Evolutionary conservation across 2,329 filamentous ascomycete species (phyloP), one percentile per base, ranked within the genome.

Genomic region (Tolypocladium pustulatum): DNA sequence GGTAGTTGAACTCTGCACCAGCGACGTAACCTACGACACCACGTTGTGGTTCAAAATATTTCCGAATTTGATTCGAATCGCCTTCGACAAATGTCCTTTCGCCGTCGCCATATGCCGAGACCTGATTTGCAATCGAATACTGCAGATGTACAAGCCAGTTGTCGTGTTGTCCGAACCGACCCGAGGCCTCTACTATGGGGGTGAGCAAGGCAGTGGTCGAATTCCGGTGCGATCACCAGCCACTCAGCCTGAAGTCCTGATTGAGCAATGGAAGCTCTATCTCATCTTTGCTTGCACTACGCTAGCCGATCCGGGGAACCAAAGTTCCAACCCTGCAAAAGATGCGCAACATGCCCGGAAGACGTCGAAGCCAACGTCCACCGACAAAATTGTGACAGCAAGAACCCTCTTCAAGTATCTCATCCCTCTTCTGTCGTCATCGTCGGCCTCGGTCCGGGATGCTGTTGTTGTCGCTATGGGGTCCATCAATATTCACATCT

Each of bases 41-140:
- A 96, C 92, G 0, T 76, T 99, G 15, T 99, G 94, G 94, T 95
- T 94, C 75, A 99, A 97, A 69, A 88, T 97, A 22, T 99, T 99
- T 67, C 95, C 94, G 4, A 97, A 97, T 67, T 81, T 99, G 37
- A 89, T 99, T 59, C 85, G 91, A 13, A 88, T 96, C 64, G 91
- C 91, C 60, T 95, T 91, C 67, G 90, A 97, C 64, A 88, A 88
- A 60, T 99, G 93, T 66, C 90, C 91, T 0, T 92, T 96, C 66
- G 91, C 93, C 2, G 90, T 97, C 38, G 92, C 90, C 0, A 84
- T 97, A 54, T 91, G 91, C 32, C 84, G 95, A 60, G 93, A 97
- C 68, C 84, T 97, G 59, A 89, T 99, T 51, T 97, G 93, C 73
- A 91, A 93, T 63, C 85, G 94, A 59, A 87, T 97, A 54, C 79